phyloP scores from a whole-genome alignment of 805 yeast genomes.

The Myxozyma monticola region DNA sequence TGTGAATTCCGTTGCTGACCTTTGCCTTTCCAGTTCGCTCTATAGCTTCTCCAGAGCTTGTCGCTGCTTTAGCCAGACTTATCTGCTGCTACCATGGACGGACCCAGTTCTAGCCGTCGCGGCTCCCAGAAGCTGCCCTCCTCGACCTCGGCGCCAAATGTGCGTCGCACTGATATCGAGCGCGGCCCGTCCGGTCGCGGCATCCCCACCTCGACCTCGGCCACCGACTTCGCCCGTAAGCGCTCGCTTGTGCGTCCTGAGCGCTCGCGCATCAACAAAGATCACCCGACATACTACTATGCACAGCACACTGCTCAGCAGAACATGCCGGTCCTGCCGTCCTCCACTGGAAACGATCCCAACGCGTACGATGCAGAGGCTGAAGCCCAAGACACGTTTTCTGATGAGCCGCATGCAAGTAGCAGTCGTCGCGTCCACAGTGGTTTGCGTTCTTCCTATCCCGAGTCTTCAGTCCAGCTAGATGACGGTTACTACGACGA shows the following conservation, averaged over 20 bases:
- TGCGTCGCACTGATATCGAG: constrained; percentile 11
- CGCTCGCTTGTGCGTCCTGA: constrained; percentile 83
- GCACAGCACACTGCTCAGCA: constrained; percentile 67
- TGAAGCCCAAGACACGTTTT: neutral
- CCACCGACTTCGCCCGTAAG: constrained; percentile 43
- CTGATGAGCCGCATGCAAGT: neutral
- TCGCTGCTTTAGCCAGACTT: too few species aligned
- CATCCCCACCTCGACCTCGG: constrained; percentile 17
- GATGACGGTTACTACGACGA: constrained; percentile 5
- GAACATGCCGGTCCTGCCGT: constrained; percentile 64
- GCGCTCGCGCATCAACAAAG: constrained; percentile 63
- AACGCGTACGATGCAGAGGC: constrained; percentile 29
- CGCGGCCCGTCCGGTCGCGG: constrained; percentile 14
- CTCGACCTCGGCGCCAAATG: constrained; percentile 24
- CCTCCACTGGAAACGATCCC: constrained; percentile 72
- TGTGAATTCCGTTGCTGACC: too few species aligned
- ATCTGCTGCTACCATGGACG: too few species aligned
- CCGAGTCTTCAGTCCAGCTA: neutral
- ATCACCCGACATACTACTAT: constrained; percentile 76
- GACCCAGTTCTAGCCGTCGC: too few species aligned
- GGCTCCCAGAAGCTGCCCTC: neutral
- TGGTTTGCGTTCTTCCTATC: neutral
- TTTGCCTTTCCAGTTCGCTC: too few species aligned
- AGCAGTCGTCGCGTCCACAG: neutral
- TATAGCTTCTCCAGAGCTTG: too few species aligned